Conservation (phyloP, 2,329 filamentous ascomycete species). For the Aspergillus sp. region DNA sequence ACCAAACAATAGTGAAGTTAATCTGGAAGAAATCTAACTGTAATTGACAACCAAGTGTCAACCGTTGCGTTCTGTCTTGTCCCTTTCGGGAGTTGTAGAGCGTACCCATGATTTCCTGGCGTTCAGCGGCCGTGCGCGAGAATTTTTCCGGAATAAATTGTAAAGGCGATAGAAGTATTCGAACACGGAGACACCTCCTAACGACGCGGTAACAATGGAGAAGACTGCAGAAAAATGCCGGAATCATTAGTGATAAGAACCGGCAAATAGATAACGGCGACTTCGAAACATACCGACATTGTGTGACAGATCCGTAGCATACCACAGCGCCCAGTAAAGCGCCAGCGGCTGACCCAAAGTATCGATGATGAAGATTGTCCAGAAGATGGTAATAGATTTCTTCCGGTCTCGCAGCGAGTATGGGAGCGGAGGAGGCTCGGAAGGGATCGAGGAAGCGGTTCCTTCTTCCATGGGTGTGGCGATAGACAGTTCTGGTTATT, state of each 20-base stretch:
- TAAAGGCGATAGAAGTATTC: constrained; percentile 40
- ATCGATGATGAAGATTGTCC: constrained; percentile 54
- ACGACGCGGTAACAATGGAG: constrained; percentile 34
- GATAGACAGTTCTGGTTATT: constrained; percentile 9
- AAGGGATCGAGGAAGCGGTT: constrained; percentile 12
- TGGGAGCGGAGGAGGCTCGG: constrained; percentile 45
- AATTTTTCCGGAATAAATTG: constrained; percentile 32
- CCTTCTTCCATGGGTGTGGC: constrained; percentile 29
- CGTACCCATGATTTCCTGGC: constrained; percentile 38
- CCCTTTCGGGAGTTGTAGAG: not conserved
- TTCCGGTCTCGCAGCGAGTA: constrained; percentile 51
- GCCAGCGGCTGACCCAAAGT: constrained; percentile 52
- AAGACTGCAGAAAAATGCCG: constrained; percentile 25
- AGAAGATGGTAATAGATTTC: constrained; percentile 52
- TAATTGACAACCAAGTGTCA: constrained; percentile 3
- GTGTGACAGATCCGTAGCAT: constrained; percentile 45
- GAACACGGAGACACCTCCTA: constrained; percentile 38
- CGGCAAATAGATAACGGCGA: not conserved
- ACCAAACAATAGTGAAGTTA: constrained; percentile 41
- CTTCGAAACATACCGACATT: constrained; percentile 29
- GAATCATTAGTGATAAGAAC: not conserved
- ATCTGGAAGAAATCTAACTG: constrained; percentile 40
- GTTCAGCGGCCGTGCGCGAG: constrained; percentile 34
- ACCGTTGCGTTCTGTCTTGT: not conserved
- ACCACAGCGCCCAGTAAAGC: constrained; percentile 57